Evolutionary conservation across 495 filamentous ascomycete genomes (phyloP).

Genomic region (Penicillium odoratum): DNA sequence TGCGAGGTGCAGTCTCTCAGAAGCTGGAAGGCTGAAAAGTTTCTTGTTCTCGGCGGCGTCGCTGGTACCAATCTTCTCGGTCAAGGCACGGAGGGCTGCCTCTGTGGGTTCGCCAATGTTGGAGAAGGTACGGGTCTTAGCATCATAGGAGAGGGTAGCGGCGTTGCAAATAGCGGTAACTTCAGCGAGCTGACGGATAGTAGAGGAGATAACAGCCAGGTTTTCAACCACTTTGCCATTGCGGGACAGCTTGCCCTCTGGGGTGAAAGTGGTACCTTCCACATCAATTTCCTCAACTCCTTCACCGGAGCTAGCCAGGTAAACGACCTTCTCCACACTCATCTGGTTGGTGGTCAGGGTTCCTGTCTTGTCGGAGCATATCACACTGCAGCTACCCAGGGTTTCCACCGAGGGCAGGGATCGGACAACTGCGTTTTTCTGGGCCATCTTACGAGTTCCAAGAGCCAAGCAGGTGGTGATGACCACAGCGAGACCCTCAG

Average conservation of each 20-base stretch:
- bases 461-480: conserved; percentile 96
- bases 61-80: conserved; percentile 88
- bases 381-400: conserved; percentile 97
- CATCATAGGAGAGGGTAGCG: conserved; percentile 77
- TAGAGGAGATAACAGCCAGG: conserved; percentile 72
- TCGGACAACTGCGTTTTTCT: conserved; percentile 94
- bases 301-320: conserved; percentile 68
- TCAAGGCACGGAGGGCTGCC: conserved; percentile 85
- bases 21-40: conserved; percentile 45
- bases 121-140: conserved; percentile 67
- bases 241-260: conserved; percentile 68
- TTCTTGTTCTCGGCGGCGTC: conserved; percentile 56
- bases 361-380: conserved; percentile 99
- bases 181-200: conserved; percentile 77
- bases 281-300: conserved; percentile 86
- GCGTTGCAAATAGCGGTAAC: conserved; percentile 91
- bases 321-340: conserved; percentile 93
- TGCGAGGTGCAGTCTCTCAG: conserved; percentile 69
- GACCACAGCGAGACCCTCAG: conserved; percentile 94
- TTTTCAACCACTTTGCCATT: conserved; percentile 69
- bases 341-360: conserved; percentile 99
- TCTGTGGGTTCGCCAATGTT: conserved; percentile 96
- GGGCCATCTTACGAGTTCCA: conserved; percentile 96
- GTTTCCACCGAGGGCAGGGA: conserved; percentile 97
- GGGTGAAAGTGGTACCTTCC: conserved; percentile 91